Evolutionary conservation across 495 filamentous ascomycete species (phyloP).

Genomic region (Penicillium silybi): DNA sequence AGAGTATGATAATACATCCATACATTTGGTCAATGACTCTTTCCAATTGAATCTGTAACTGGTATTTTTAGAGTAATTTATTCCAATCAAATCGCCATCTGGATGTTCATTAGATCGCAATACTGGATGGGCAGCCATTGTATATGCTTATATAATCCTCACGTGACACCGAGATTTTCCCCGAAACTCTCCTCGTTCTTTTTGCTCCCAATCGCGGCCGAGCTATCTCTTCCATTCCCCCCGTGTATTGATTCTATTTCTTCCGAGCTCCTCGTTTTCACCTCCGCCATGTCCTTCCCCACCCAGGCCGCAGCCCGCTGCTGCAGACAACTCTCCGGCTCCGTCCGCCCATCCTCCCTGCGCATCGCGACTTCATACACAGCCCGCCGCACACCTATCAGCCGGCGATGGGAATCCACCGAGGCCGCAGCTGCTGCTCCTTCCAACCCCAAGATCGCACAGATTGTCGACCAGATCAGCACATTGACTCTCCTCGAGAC

Average conservation of each 20-base stretch:
- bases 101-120: background rate
- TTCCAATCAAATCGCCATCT: background rate
- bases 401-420: constrained; percentile 47
- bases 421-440: constrained; percentile 56
- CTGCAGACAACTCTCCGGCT: constrained; percentile 44
- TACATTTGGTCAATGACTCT: constrained; percentile 9
- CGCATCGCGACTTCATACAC: constrained; percentile 44
- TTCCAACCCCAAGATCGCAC: constrained; percentile 78
- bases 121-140: background rate
- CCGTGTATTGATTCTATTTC: constrained; percentile 6
- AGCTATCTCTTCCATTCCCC: constrained; percentile 14
- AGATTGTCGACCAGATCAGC: constrained; percentile 96
- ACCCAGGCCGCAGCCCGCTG: constrained; percentile 42
- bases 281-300: constrained; percentile 40
- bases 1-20: constrained; percentile 23
- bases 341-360: constrained; percentile 43
- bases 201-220: constrained; percentile 17
- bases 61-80: background rate
- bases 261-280: constrained; percentile 5
- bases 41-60: background rate
- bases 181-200: constrained; percentile 20
- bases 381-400: constrained; percentile 37
- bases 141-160: constrained; percentile 13
- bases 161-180: constrained; percentile 45
- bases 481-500: constrained; percentile 97